Percentiles rank a stretch among this genome's conserved stretches.
Evolutionary conservation across 208 protist species (phyloP).

Genomic region (Herpetomonas samuelpessoai): DNA sequence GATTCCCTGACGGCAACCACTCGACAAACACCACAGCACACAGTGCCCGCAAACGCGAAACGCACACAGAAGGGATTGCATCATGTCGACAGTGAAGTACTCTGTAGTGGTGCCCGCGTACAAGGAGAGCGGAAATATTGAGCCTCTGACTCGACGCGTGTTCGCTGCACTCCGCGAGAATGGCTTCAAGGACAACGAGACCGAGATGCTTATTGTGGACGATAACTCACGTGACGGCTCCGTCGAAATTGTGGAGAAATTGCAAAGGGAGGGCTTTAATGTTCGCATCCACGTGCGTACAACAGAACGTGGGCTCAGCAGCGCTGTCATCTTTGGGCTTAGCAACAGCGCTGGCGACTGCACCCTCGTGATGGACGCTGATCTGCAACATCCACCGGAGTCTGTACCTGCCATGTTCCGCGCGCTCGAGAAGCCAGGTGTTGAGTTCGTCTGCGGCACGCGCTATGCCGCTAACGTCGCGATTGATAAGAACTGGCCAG

Average conservation of each 20-base stretch:
- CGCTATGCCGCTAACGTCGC: constrained; percentile 72
- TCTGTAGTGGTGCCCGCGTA: constrained; percentile 85
- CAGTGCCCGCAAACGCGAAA: neutral
- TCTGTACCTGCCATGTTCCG: constrained; percentile 64
- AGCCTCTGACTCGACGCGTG: constrained; percentile 66
- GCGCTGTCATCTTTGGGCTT: constrained; percentile 88
- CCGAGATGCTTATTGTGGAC: constrained; percentile 87
- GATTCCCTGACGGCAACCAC: neutral
- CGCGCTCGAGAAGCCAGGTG: constrained; percentile 42
- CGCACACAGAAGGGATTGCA: neutral
- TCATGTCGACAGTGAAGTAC: constrained; percentile 16
- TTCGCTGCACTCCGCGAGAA: constrained; percentile 56
- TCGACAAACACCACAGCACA: neutral
- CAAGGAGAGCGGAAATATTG: constrained; percentile 83
- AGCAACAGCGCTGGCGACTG: constrained; percentile 36
- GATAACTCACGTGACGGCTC: constrained; percentile 91
- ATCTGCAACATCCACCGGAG: constrained; percentile 92
- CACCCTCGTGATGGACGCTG: constrained; percentile 91
- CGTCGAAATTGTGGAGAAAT: constrained; percentile 59
- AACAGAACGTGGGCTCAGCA: constrained; percentile 82
- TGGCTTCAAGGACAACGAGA: constrained; percentile 28
- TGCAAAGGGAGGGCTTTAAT: constrained; percentile 60
- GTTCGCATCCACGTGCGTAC: constrained; percentile 80
- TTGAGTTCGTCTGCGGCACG: constrained; percentile 90
- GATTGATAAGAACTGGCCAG: constrained; percentile 87